Conservation (phyloP, 495 filamentous ascomycete species). For the Hypoxylon fragiforme region DNA sequence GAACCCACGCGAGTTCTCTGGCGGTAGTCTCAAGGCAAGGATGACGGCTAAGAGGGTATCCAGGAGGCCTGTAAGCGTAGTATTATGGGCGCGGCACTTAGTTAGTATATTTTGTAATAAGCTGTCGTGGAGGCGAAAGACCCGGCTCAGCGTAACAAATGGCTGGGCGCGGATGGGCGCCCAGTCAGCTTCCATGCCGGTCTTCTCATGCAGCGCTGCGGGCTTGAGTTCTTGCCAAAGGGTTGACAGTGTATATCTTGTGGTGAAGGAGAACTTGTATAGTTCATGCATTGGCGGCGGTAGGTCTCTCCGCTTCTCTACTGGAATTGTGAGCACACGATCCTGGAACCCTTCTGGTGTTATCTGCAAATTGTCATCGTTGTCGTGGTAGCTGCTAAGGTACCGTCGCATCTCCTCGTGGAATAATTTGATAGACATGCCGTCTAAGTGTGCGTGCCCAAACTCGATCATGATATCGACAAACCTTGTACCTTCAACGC, state of each 20-base stretch:
- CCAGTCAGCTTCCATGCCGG: conserved; percentile 29
- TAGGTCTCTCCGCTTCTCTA: conserved; percentile 5
- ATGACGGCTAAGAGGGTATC: conserved; percentile 35
- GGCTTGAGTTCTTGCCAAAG: conserved; percentile 20
- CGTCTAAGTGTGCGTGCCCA: conserved; percentile 42
- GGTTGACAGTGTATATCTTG: conserved; percentile 14
- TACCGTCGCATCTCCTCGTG: conserved; percentile 38
- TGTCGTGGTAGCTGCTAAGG: conserved; percentile 11
- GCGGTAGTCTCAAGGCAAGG: conserved; percentile 22
- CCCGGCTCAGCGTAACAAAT: conserved; percentile 33
- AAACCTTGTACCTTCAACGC: neutral
- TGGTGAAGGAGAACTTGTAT: conserved; percentile 19
- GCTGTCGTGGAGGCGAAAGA: conserved; percentile 30
- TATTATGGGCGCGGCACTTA: conserved; percentile 31
- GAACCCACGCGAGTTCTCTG: conserved; percentile 29
- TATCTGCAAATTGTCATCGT: no score
- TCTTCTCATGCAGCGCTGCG: neutral
- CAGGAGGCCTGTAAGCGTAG: conserved; percentile 42
- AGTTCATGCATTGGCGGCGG: conserved; percentile 17
- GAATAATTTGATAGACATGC: conserved; percentile 40
- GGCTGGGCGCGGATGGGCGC: conserved; percentile 26
- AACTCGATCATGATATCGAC: conserved; percentile 40
- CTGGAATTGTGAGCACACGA: conserved; percentile 23
- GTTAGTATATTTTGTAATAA: conserved; percentile 23
- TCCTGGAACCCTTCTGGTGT: conserved; percentile 7